These are phyloP conservation scores for Saccharomycopsis javanensis DNA, from an alignment of 805 yeast species.

Conservation along the genomic window DNA sequence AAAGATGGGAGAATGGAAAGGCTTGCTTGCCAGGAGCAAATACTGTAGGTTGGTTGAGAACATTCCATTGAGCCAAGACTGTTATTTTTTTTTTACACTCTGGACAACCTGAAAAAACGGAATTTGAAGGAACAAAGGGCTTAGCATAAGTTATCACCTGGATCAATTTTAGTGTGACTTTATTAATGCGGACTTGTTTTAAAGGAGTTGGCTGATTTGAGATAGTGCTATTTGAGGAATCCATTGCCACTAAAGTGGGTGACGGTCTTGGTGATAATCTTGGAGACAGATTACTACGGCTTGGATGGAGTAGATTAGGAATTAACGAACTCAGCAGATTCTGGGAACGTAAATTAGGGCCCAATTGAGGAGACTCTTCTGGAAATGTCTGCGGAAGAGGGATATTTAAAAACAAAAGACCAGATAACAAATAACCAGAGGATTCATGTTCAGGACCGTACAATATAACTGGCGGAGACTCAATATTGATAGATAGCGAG, in stretches of 20 bases:
- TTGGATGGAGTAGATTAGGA: background rate
- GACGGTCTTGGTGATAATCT: background rate
- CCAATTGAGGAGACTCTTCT: background rate
- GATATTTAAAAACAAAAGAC: slow-evolving; percentile 56
- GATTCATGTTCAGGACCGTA: slow-evolving; percentile 74
- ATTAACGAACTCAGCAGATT: slow-evolving; percentile 1
- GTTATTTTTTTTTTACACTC: slow-evolving; percentile 47
- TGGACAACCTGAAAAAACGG: slow-evolving; percentile 41
- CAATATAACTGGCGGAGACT: slow-evolving; percentile 83
- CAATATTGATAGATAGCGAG: slow-evolving; percentile 52
- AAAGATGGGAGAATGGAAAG: slow-evolving; percentile 82
- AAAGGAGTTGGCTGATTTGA: slow-evolving; percentile 16
- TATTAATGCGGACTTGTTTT: slow-evolving; percentile 41
- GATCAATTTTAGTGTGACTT: slow-evolving; percentile 56
- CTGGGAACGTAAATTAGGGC: background rate
- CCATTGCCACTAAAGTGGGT: background rate
- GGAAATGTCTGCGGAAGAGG: slow-evolving; percentile 18
- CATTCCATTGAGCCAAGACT: slow-evolving; percentile 82
- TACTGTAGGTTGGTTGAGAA: slow-evolving; percentile 48
- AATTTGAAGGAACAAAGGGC: slow-evolving; percentile 54
- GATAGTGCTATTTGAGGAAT: background rate
- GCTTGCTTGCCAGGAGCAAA: slow-evolving; percentile 66
- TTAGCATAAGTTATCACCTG: slow-evolving; percentile 59
- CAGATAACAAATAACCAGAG: slow-evolving; percentile 79
- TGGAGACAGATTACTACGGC: background rate